Evolutionary conservation across 73 alveolate genomes (phyloP).

Genomic region (Uronychia binucleata): DNA sequence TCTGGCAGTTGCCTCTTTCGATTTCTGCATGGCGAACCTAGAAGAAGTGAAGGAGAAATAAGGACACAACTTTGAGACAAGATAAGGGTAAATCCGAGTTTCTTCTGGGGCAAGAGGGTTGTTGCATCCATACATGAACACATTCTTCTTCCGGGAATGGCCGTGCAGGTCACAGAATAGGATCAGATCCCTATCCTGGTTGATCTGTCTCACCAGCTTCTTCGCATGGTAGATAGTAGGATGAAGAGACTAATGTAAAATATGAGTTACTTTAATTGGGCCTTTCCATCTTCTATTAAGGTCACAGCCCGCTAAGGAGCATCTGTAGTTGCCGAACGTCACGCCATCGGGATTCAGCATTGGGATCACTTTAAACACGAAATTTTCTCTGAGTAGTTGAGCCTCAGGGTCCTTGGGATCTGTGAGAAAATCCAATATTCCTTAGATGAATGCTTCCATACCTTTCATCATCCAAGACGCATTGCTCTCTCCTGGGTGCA

Average conservation of each 20-base stretch:
- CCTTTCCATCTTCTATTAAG: constrained; percentile 91
- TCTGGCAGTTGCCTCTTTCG: constrained; percentile 95
- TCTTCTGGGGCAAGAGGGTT: constrained; percentile 67
- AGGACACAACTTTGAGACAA: constrained; percentile 81
- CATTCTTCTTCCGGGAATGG: constrained; percentile 92
- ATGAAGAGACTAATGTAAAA: too few species aligned
- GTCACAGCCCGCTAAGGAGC: constrained; percentile 94
- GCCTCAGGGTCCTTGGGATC: constrained; percentile 78
- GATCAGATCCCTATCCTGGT: constrained; percentile 80
- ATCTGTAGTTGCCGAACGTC: constrained; percentile 90
- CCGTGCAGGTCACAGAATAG: constrained; percentile 95
- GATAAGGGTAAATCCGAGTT: constrained; percentile 85
- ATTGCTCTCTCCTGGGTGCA: constrained; percentile 93
- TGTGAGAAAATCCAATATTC: constrained; percentile 82
- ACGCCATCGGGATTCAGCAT: constrained; percentile 98
- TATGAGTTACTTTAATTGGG: constrained; percentile 86
- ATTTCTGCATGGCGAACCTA: constrained; percentile 84
- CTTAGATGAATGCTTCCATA: too few species aligned
- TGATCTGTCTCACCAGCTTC: constrained; percentile 68
- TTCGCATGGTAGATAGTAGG: constrained; percentile 87
- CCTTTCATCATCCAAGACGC: constrained; percentile 90
- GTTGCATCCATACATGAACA: constrained; percentile 93
- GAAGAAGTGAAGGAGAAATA: constrained; percentile 72
- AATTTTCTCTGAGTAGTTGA: constrained; percentile 74
- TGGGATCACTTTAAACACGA: constrained; percentile 87